phyloP scores from a whole-genome alignment of 192 early-diverging fungal genomes.

The Entophlyctis helioformis region DNA sequence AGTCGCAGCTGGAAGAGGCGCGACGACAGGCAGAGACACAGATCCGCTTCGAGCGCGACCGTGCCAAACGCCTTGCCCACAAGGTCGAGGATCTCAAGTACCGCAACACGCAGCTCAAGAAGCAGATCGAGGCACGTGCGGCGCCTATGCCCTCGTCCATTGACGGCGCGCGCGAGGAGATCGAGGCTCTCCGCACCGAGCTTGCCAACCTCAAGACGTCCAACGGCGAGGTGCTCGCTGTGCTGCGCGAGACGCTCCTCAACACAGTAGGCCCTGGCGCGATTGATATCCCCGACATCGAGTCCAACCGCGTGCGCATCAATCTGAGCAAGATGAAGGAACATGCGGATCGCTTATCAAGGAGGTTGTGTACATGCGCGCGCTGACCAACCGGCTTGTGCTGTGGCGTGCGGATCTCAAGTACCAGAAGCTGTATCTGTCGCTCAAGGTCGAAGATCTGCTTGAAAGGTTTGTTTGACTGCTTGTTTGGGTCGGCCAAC shows the following conservation, averaged over 20 bases:
- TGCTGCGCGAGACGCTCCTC: slow-evolving; percentile 11
- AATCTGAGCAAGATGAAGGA: slow-evolving; percentile 9
- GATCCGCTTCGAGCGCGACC: slow-evolving; percentile 11
- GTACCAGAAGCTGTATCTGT: slow-evolving; percentile 31
- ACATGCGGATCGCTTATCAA: slow-evolving; percentile 9
- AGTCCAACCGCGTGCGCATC: background rate
- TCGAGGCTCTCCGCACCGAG: slow-evolving; percentile 8
- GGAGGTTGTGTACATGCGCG: slow-evolving; percentile 22
- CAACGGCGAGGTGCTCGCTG: slow-evolving; percentile 9
- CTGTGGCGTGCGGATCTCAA: slow-evolving; percentile 30
- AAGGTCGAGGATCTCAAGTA: slow-evolving; percentile 3
- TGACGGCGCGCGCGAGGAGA: too few relatives aligned
- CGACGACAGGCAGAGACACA: slow-evolving; percentile 10
- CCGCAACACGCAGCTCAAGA: background rate
- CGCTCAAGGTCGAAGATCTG: slow-evolving; percentile 26
- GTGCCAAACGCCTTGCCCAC: slow-evolving; percentile 4
- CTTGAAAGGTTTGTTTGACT: slow-evolving; percentile 12
- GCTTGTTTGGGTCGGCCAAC: too few relatives aligned
- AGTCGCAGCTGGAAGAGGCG: slow-evolving; percentile 3
- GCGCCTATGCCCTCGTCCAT: too few relatives aligned
- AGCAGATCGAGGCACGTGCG: too few relatives aligned
- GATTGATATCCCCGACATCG: background rate
- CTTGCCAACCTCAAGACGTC: slow-evolving; percentile 7
- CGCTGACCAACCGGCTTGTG: slow-evolving; percentile 17
- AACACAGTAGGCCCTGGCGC: slow-evolving; percentile 13